These are phyloP conservation scores for Gossypium mustelinum DNA, from an alignment of 345 rosid species.

Conservation along the genomic window DNA sequence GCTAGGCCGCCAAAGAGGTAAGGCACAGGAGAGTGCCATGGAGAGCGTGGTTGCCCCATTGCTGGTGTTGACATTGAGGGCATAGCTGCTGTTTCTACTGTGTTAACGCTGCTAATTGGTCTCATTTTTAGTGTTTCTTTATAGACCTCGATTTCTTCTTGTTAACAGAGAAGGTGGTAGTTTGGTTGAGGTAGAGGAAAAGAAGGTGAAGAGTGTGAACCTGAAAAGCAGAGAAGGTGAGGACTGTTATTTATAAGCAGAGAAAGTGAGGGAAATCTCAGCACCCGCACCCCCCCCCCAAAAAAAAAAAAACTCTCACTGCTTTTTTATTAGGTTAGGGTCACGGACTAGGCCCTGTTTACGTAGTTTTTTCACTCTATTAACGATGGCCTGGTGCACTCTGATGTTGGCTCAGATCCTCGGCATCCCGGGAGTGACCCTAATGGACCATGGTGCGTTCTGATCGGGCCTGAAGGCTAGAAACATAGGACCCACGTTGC, in stretches of 20 bases:
- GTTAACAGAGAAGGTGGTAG: neutral
- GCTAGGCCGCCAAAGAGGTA: conserved; percentile 75
- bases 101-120: conserved; percentile 13
- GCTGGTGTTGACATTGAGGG: conserved; percentile 22
- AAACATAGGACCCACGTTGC: neutral
- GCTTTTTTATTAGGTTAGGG: neutral
- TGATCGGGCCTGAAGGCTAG: conserved; percentile 2
- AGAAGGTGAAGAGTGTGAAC: neutral
- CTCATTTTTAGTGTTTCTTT: conserved; percentile 21
- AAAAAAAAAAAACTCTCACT: neutral
- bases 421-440: conserved; percentile 10
- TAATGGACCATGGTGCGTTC: neutral
- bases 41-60: conserved; percentile 37
- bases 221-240: conserved; percentile 12
- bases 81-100: conserved; percentile 2
- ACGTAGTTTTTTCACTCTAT: neutral
- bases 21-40: conserved; percentile 84
- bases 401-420: conserved; percentile 13
- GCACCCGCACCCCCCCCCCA: too few species aligned
- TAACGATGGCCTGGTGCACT: neutral
- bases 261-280: neutral
- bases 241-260: conserved; percentile 30
- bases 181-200: neutral
- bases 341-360: conserved; percentile 29
- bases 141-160: neutral